Percentiles rank a stretch among this genome's conserved stretches.
Conservation (phyloP, 2,329 filamentous ascomycete genomes). For the Exophiala xenobiotica region DNA sequence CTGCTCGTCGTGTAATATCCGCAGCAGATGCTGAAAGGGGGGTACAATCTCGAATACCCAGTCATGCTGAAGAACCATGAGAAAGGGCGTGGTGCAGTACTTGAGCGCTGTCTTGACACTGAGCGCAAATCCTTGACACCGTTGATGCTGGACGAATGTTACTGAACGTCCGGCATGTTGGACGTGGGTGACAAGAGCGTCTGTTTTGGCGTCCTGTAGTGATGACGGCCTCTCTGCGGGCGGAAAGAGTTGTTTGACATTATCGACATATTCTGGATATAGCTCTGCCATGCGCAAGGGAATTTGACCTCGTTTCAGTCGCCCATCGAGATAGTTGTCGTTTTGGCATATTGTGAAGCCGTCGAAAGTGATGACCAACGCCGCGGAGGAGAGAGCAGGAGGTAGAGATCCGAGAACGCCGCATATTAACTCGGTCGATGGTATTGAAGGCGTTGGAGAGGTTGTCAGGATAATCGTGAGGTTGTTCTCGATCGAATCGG, state of each 20-base stretch:
- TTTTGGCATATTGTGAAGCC: constrained; percentile 7
- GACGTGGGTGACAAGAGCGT: background rate
- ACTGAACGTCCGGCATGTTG: background rate
- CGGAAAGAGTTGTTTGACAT: constrained; percentile 7
- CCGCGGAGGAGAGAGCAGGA: background rate
- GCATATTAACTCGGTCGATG: constrained; percentile 8
- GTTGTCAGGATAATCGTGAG: constrained; percentile 12
- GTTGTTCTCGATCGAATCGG: background rate
- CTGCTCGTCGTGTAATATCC: constrained; percentile 1
- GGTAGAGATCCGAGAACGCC: constrained; percentile 5
- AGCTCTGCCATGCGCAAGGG: background rate
- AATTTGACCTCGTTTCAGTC: constrained; percentile 6
- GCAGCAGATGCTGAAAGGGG: constrained; percentile 1
- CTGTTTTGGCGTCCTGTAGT: background rate
- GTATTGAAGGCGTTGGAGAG: constrained; percentile 9
- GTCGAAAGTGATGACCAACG: constrained; percentile 8
- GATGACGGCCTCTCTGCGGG: background rate
- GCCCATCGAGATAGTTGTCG: background rate
- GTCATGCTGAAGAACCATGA: constrained; percentile 9
- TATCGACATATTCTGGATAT: constrained; percentile 2
- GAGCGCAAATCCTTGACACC: constrained; percentile 5
- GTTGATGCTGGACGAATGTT: constrained; percentile 8
- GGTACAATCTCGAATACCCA: constrained; percentile 4
- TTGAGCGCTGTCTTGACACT: constrained; percentile 4
- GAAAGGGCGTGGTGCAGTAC: constrained; percentile 5